Evolutionary conservation across 2,329 filamentous ascomycete genomes (phyloP).

Genomic region (Chalaropsis ovoidea): DNA sequence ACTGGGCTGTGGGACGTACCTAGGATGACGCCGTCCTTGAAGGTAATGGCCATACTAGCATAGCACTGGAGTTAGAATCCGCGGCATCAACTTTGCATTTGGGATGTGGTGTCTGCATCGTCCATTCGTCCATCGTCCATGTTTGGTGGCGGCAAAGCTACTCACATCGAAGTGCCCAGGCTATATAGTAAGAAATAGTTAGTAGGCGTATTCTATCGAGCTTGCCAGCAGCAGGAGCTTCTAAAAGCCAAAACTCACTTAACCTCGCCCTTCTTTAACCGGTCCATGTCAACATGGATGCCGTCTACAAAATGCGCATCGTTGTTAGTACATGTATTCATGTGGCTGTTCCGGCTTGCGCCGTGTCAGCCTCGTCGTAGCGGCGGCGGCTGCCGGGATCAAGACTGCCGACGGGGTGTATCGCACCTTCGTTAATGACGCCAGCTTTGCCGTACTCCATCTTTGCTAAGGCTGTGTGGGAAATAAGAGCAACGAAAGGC

Average conservation of each 20-base stretch:
- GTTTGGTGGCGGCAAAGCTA: conserved; percentile 22
- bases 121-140: not conserved
- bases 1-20: conserved; percentile 39
- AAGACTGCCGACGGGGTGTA: not conserved
- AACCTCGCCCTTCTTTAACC: conserved; percentile 96
- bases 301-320: conserved; percentile 56
- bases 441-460: conserved; percentile 58
- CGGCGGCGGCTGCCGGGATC: not conserved
- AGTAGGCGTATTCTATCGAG: conserved; percentile 25
- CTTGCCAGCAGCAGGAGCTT: not conserved
- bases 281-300: conserved; percentile 98
- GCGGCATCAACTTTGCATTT: conserved; percentile 23
- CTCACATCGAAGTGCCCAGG: conserved; percentile 94
- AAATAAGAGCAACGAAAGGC: not conserved
- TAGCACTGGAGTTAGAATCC: conserved; percentile 28
- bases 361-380: conserved; percentile 23
- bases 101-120: not conserved
- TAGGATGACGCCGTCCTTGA: conserved; percentile 95
- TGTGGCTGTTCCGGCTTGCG: not conserved
- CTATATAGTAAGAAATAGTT: conserved; percentile 41
- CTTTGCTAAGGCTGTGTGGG: not conserved
- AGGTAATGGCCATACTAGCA: conserved; percentile 90
- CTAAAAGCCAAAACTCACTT: conserved; percentile 58
- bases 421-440: conserved; percentile 52
- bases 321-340: conserved; percentile 25